Base-by-base conservation (phyloP, 306 rosid species). In the Urtica urens region DNA sequence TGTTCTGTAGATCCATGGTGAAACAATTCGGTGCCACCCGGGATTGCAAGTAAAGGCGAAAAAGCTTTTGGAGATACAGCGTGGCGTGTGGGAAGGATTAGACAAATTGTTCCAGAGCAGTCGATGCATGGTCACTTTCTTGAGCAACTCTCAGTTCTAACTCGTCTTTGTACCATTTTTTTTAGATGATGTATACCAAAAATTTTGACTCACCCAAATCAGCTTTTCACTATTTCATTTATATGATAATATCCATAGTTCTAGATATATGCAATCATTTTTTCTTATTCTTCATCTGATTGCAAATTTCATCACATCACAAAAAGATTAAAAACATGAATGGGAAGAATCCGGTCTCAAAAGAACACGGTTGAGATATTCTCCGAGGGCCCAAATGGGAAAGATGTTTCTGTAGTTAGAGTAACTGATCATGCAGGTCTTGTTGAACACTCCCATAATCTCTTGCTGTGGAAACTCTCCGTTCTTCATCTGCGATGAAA, bases 381-480 rank as follows among this genome's bases (percentile, higher is more conserved):
- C 76, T 27, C 83, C 93, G 19, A 82, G 90, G 0, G 90, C 94
- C 94, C 92, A 82, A 38, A 82, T 72, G 9, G 96, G 82, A 40
- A 82, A 86, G 26, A 77, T 77, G 55, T 74, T 77, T 62, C 81
- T 74, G 44, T 74, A 80, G 11, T 78, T 71, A 8, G 86, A 77
- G 55, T 72, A 80, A 33, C 63, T 76, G 60, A 72, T 65, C 60
- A 71, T 65, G 37, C 85, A 71, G 42, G 48, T 81, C 43, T 48
- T 62, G 75, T 67, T 76, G 72, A 76, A 81, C 29, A 67, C 72
- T 64, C 93, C 93, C 17, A 59, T 62, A 12, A 78, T 72, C 64
- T 86, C 86, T 83, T 86, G 83, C 44, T 79, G 96, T 3, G 93
- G 86, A 53, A 71, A 82, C 61, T 81, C 86, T 16, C 88, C 86